These are phyloP conservation scores for Coprinopsis strossmayeri DNA, from an alignment of 768 basidiomycete species.

Conservation along the genomic window DNA sequence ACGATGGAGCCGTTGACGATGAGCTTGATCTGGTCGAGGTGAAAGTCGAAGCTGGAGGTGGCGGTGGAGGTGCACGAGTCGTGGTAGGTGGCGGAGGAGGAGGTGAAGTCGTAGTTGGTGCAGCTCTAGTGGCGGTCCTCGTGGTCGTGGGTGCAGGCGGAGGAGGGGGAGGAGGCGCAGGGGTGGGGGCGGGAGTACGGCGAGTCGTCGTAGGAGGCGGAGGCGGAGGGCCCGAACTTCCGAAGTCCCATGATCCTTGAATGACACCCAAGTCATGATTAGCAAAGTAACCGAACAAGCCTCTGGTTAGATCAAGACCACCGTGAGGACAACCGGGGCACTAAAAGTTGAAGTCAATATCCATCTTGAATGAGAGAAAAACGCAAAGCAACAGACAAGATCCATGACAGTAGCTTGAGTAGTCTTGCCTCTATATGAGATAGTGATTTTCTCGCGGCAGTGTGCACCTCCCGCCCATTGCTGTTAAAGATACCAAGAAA, in stretches of 20 bases:
- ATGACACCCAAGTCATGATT: conserved; percentile 36
- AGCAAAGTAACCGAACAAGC: conserved; percentile 51
- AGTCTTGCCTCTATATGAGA: conserved; percentile 53
- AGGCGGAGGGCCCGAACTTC: conserved; percentile 14
- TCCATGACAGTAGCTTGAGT: conserved; percentile 56
- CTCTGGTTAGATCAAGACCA: conserved; percentile 55
- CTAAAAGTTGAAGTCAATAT: conserved; percentile 22
- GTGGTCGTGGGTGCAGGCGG: neutral
- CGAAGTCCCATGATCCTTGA: conserved; percentile 42
- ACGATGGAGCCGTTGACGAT: no score
- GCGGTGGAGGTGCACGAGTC: neutral
- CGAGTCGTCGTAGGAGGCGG: conserved; percentile 9
- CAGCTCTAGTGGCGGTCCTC: neutral
- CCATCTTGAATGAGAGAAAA: neutral
- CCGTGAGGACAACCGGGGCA: conserved; percentile 57
- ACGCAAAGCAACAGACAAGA: conserved; percentile 28
- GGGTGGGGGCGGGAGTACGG: neutral
- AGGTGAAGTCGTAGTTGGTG: neutral
- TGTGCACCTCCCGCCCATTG: conserved; percentile 46
- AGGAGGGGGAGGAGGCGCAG: conserved; percentile 10
- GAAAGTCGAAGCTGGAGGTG: neutral
- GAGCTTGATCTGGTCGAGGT: no score
- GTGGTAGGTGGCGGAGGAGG: neutral
- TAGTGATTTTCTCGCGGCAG: conserved; percentile 59
- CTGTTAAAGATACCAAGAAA: conserved; percentile 24